Evolutionary conservation across 441 rosid species (phyloP), one percentile per base, ranked within the genome.

Genomic region (Brassica hybrid): DNA sequence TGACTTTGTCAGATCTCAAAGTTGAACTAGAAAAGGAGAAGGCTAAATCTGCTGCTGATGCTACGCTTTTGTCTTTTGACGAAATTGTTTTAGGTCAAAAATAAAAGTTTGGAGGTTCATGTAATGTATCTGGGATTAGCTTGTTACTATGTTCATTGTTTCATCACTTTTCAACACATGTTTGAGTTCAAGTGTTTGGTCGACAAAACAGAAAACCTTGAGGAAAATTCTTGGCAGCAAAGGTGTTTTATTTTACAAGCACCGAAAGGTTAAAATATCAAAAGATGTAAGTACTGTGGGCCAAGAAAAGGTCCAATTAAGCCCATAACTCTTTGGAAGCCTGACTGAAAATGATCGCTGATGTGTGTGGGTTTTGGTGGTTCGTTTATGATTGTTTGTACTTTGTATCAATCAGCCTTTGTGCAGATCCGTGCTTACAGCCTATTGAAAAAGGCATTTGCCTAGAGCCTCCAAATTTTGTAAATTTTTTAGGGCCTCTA

Each of bases 271-370:
- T 30, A 30, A 30, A 30, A 30, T 30, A 30, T 4, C 34, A 30
- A 30, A 30, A 30, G 34, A 30, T 27, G 32, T 4, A 27, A 27
- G 32, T 30, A 30, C 34, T 30, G 16, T 52, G 71, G 80, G 43
- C 21, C 59, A 8, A 23, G 7, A 11, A 63, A 21, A 64, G 59
- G 80, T 75, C 80, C 80, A 71, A 65, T n/a, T 3, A 71, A 76
- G 75, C 72, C 80, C 80, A 71, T 54, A 56, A 13, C 16, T 64
- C 59, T 6, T 16, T 5, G 50, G 12, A 63, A 17, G 34, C 75
- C 67, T 36, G 41, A 36, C n/a, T 61, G 12, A 30, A 30, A 30
- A 30, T 30, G 69, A 23, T 63, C 25, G 74, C 48, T 16, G 71
- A 36, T 13, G 50, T 38, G 45, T 38, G 30, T 18, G 19, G 36